These are phyloP conservation scores for Trichoderma koningii DNA, from an alignment of 2,329 filamentous ascomycete species.

Conservation along the genomic window DNA sequence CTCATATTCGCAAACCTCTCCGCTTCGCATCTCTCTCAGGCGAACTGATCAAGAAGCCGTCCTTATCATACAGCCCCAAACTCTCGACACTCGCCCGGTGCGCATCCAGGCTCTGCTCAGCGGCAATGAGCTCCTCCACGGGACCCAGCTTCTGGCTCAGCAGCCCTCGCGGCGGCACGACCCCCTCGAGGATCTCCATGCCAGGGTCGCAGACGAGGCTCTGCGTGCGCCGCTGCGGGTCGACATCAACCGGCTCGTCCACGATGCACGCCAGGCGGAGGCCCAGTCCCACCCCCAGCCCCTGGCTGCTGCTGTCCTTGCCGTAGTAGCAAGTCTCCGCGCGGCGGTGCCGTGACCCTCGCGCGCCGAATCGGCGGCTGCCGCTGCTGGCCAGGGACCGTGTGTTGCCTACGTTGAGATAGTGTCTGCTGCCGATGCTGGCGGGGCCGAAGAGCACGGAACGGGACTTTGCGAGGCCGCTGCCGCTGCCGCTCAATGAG, in stretches of 20 bases:
- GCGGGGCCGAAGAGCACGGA: slow-evolving; percentile 10
- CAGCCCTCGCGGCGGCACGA: background rate
- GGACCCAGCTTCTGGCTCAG: slow-evolving; percentile 34
- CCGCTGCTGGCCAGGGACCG: slow-evolving; percentile 27
- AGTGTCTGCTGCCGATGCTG: slow-evolving; percentile 50
- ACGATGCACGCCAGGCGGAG: slow-evolving; percentile 27
- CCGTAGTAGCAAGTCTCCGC: slow-evolving; percentile 31
- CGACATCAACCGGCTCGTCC: slow-evolving; percentile 21
- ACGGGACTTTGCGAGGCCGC: background rate
- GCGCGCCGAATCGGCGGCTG: slow-evolving; percentile 23
- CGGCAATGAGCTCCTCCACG: slow-evolving; percentile 35
- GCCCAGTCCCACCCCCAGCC: slow-evolving; percentile 29
- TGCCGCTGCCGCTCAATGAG: background rate
- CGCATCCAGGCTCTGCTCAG: slow-evolving; percentile 32
- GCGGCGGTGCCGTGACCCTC: slow-evolving; percentile 15
- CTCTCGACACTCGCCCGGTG: slow-evolving; percentile 42
- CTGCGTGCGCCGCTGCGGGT: slow-evolving; percentile 28
- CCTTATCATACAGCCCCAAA: slow-evolving; percentile 48
- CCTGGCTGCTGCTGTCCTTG: slow-evolving; percentile 35
- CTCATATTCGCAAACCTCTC: slow-evolving; percentile 25
- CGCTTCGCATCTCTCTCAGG: slow-evolving; percentile 40
- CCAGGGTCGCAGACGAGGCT: slow-evolving; percentile 29
- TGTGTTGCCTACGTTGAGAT: slow-evolving; percentile 47
- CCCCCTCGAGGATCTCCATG: slow-evolving; percentile 9
- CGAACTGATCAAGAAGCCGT: slow-evolving; percentile 49